Conservation (phyloP, 2,329 filamentous ascomycete species). For the Aspergillus calidoustus region DNA sequence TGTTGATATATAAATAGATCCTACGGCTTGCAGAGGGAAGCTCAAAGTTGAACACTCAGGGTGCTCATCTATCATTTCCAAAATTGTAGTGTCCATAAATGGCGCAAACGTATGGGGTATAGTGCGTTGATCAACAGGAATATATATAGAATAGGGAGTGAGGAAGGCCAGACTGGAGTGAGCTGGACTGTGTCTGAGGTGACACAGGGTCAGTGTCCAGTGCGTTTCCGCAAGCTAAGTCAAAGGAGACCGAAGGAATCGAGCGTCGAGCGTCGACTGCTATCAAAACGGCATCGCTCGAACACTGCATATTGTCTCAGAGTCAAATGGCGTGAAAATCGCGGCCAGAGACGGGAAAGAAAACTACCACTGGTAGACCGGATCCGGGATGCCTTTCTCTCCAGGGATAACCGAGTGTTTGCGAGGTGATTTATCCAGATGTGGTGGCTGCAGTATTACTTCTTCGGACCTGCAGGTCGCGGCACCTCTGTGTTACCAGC, state of each 20-base stretch:
- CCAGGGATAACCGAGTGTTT: not conserved
- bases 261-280: not conserved
- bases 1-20: not conserved
- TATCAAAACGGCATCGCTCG: not conserved
- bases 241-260: not conserved
- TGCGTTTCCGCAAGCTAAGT: not conserved
- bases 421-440: not conserved
- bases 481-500: slow-evolving; percentile 21
- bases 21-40: not conserved
- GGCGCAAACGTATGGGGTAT: slow-evolving; percentile 14
- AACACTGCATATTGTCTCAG: not conserved
- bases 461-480: slow-evolving; percentile 1
- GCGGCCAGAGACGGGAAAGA: not conserved
- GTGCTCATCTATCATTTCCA: slow-evolving; percentile 5
- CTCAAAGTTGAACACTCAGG: slow-evolving; percentile 1
- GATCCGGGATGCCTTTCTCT: not conserved
- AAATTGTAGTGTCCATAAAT: slow-evolving; percentile 6
- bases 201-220: not conserved
- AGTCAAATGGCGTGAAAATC: not conserved
- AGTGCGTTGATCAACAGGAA: slow-evolving; percentile 10
- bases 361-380: not conserved
- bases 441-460: not conserved
- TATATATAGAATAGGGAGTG: not conserved
- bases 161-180: not conserved
- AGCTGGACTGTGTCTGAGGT: not conserved